Evolutionary conservation across 306 rosid species (phyloP).

Genomic region (Cajanus cajan): DNA sequence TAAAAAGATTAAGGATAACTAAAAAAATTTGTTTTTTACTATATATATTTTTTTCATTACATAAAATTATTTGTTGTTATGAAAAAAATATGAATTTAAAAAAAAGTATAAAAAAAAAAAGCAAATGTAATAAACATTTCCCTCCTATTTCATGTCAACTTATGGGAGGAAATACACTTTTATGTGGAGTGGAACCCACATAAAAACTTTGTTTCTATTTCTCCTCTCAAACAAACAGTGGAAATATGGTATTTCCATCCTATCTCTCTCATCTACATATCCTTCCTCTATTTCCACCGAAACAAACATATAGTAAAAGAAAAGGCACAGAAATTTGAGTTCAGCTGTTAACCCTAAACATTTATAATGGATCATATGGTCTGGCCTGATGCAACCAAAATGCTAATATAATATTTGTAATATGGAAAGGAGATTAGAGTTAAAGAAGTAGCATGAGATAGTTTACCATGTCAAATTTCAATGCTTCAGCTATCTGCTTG

Average conservation of each 20-base stretch:
- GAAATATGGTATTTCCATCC: not conserved
- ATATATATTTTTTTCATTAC: not conserved
- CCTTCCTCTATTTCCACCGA: not conserved
- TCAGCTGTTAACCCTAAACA: conserved; percentile 35
- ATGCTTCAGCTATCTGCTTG: conserved; percentile 27
- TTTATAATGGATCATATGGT: conserved; percentile 29
- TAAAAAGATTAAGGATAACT: not conserved
- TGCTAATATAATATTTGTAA: conserved; percentile 19
- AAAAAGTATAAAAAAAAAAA: not conserved
- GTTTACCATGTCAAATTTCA: conserved; percentile 48
- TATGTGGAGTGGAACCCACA: not conserved
- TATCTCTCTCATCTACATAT: not conserved
- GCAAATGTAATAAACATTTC: not conserved
- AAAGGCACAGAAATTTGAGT: conserved; percentile 21
- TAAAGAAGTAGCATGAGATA: conserved; percentile 27
- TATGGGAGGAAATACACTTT: not conserved
- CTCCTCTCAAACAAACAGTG: not conserved
- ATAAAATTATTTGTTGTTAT: not conserved
- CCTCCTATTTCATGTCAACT: not conserved
- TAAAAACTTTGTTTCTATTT: not conserved
- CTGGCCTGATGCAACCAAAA: conserved; percentile 39
- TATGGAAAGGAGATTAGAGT: conserved; percentile 20
- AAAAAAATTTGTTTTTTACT: not conserved
- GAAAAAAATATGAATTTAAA: not conserved
- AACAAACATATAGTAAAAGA: conserved; percentile 5